Conservation (phyloP, 2,329 filamentous ascomycete genomes). For the Sporothrix variecibatus region DNA sequence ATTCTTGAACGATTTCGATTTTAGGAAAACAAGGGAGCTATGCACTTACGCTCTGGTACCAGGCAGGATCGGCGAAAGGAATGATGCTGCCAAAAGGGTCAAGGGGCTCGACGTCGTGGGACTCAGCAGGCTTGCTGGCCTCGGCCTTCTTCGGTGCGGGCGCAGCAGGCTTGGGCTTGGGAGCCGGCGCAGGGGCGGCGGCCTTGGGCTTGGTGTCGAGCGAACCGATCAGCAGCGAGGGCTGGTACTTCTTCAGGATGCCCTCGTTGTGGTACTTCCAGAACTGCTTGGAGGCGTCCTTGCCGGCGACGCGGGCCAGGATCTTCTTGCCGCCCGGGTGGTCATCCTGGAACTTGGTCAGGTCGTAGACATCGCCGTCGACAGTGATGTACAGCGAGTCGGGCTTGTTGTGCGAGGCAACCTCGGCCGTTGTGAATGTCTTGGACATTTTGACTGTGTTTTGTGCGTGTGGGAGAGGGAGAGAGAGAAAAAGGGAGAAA, state of each 20-base stretch:
- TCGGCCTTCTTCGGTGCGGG: constrained; percentile 40
- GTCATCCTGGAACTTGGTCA: constrained; percentile 85
- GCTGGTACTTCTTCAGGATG: constrained; percentile 84
- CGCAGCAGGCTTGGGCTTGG: constrained; percentile 42
- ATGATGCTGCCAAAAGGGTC: constrained; percentile 85
- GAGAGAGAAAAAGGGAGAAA: background rate
- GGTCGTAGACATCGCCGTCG: constrained; percentile 92
- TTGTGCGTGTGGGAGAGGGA: constrained; percentile 32
- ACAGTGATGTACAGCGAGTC: constrained; percentile 86
- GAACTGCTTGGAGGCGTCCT: constrained; percentile 68
- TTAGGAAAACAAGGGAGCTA: background rate
- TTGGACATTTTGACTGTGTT: constrained; percentile 69
- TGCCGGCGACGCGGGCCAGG: constrained; percentile 62
- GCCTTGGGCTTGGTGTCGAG: constrained; percentile 81
- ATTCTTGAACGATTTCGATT: background rate
- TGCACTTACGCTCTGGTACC: constrained; percentile 83
- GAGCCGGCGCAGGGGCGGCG: constrained; percentile 42
- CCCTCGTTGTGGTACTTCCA: constrained; percentile 81
- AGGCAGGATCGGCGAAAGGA: constrained; percentile 87
- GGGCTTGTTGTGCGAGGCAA: constrained; percentile 87
- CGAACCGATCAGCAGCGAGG: constrained; percentile 78
- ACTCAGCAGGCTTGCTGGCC: constrained; percentile 29
- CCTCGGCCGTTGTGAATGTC: constrained; percentile 79
- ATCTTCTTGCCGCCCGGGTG: constrained; percentile 75
- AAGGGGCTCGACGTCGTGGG: constrained; percentile 59